Base-by-base conservation (phyloP, 139 green algal species). In the Haematococcus lacustris region DNA sequence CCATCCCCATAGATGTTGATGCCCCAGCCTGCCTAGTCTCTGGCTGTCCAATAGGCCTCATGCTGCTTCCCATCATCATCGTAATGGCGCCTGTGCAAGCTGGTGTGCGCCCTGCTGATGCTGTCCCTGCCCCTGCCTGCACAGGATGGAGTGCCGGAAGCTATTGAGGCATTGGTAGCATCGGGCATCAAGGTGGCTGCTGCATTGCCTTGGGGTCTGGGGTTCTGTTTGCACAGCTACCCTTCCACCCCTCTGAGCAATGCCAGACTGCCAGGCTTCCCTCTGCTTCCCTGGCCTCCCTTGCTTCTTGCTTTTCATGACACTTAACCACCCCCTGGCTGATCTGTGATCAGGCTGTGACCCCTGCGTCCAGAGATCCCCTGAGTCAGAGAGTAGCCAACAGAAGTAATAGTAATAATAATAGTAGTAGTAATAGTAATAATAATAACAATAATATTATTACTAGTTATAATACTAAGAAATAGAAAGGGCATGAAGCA, bases 131-230 rank as follows among this genome's bases (percentile, higher is more conserved):
- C n/a, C n/a, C n/a, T n/a, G n/a, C n/a, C 51, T 51, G 68, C 37
- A 41, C 70, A 92, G 82, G 87, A 91, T 23, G 91, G 91, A 5
- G 91, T 96, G 33, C 91, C 91, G 2, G 73, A 89, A 64, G 85
- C 80, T 32, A 91, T 96, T 37, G 76, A 88, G 60, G 64, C 76
- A 6, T 70, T 95, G 51, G 62, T 76, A 35, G 51, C 34, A 0
- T 88, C 88, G 1, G 87, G 88, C 62, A 95, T 97, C 73, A 93
- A 91, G 71, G 81, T 96, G 35, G 87, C 82, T 78, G n/a, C n/a
- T n/a, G n/a, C n/a, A n/a, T 71, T 84, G 23, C 72, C n/a, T n/a
- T n/a, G n/a, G n/a, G n/a, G n/a, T n/a, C n/a, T n/a, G n/a, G n/a
- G n/a, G n/a, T n/a, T n/a, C n/a, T n/a, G n/a, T n/a, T n/a, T n/a